These are phyloP conservation scores for Leptosphaerulina australis DNA, from an alignment of 2,329 filamentous ascomycete species.

Conservation along the genomic window DNA sequence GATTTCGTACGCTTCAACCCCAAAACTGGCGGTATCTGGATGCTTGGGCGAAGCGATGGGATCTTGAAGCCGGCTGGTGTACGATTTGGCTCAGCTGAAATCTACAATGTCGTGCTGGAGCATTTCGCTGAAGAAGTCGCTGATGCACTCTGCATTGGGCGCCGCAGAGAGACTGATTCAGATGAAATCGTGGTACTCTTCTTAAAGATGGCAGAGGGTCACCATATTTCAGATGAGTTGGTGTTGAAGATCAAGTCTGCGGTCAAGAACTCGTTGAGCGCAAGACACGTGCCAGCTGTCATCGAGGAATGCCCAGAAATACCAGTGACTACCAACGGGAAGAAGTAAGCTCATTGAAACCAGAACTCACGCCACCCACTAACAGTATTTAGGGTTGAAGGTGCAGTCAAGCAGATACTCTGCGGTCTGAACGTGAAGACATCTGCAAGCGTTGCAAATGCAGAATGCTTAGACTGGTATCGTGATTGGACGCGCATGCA, in stretches of 20 bases:
- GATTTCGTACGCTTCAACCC: constrained; percentile 82
- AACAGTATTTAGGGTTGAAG: constrained; percentile 72
- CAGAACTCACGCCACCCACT: background rate
- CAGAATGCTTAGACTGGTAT: constrained; percentile 88
- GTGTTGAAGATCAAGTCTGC: constrained; percentile 67
- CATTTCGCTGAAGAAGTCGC: constrained; percentile 80
- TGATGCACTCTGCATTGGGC: constrained; percentile 86
- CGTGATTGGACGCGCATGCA: constrained; percentile 65
- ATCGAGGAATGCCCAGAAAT: constrained; percentile 85
- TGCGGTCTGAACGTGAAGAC: constrained; percentile 87
- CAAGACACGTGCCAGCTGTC: constrained; percentile 84
- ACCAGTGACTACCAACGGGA: constrained; percentile 90
- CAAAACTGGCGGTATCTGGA: constrained; percentile 76
- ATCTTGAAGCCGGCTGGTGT: constrained; percentile 92
- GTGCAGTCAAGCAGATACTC: constrained; percentile 93
- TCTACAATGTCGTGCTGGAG: constrained; percentile 90
- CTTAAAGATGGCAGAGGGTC: constrained; percentile 71
- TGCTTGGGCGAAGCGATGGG: constrained; percentile 91
- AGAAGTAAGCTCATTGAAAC: constrained; percentile 70
- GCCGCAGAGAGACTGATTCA: constrained; percentile 70
- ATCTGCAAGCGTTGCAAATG: constrained; percentile 91
- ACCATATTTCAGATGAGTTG: constrained; percentile 65
- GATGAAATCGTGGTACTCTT: constrained; percentile 92
- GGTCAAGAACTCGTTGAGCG: constrained; percentile 79
- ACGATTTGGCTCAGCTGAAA: constrained; percentile 90